Evolutionary conservation across 331 rosid species (phyloP).

Genomic region (Malus hybrid): DNA sequence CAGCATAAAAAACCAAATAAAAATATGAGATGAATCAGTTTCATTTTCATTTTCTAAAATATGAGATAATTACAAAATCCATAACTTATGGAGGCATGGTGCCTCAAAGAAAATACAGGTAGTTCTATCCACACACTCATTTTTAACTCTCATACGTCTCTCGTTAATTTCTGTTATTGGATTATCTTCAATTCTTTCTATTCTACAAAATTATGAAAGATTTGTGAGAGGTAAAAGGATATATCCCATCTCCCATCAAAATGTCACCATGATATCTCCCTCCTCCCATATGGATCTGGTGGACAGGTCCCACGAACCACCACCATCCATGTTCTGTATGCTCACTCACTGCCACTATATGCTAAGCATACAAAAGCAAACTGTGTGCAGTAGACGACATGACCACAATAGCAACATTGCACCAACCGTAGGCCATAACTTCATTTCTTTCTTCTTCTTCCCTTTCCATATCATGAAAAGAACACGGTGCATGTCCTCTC

Average conservation of each 20-base stretch:
- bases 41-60: no score
- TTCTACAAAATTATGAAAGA: no score
- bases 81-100: background rate
- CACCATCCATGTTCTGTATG: constrained; percentile 12
- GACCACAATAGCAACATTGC: constrained; percentile 13
- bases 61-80: background rate
- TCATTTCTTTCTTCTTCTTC: background rate
- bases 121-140: no score
- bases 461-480: background rate
- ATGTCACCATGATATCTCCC: background rate
- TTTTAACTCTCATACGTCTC: no score
- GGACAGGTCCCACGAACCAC: constrained; percentile 18
- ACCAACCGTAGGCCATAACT: background rate
- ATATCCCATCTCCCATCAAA: background rate
- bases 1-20: no score
- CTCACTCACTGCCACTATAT: background rate
- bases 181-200: no score
- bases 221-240: no score
- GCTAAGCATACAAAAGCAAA: constrained; percentile 2
- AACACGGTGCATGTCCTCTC: background rate
- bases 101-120: background rate
- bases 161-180: no score
- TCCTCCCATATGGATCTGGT: background rate
- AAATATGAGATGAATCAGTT: no score
- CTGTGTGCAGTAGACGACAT: background rate